Conservation (phyloP, 352 stramenopile genomes). For the Phytophthora megakarya region DNA sequence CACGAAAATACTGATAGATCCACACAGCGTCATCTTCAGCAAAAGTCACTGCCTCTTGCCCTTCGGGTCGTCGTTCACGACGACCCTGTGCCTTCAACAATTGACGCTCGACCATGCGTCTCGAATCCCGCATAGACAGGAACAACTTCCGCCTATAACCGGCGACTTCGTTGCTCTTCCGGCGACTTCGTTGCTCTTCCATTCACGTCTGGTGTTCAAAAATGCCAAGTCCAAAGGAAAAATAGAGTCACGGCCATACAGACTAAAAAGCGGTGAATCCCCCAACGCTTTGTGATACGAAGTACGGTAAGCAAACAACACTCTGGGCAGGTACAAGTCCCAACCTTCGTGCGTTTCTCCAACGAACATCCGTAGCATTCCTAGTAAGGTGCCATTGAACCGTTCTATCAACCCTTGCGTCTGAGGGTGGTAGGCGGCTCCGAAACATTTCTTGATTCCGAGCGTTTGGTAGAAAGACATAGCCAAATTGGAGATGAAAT, state of each 20-base stretch:
- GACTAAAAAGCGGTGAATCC: neutral
- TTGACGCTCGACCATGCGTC: too few species aligned
- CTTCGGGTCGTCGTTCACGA: neutral
- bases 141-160: neutral
- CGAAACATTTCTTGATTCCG: neutral
- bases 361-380: neutral
- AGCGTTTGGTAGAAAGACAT: neutral
- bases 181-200: neutral
- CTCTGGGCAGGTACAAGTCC: neutral
- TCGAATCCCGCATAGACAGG: neutral
- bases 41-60: neutral
- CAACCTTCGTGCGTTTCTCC: neutral
- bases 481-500: too few species aligned
- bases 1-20: too few species aligned
- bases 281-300: neutral
- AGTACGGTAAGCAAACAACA: neutral
- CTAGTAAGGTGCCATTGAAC: neutral
- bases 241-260: neutral
- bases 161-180: too few species aligned
- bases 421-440: neutral
- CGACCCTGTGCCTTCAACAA: too few species aligned
- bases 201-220: neutral
- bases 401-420: neutral
- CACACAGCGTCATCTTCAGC: too few species aligned
- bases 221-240: neutral